These are phyloP conservation scores for Boletales sp. DNA, from an alignment of 768 basidiomycete species.

Conservation along the genomic window DNA sequence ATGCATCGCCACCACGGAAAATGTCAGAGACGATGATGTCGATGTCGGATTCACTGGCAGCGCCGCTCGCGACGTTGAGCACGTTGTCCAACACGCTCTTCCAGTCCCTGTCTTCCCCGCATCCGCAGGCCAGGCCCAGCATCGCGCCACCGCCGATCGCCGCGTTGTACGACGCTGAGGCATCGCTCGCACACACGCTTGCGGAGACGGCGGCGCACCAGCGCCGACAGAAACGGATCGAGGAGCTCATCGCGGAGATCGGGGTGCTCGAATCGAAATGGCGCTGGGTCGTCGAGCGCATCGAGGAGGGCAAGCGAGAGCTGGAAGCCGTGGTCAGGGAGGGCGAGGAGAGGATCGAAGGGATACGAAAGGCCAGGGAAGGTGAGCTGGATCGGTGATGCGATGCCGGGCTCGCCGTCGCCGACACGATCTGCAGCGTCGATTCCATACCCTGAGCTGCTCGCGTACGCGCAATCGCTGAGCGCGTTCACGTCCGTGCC, in stretches of 20 bases:
- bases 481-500: slow-evolving; percentile 87
- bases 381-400: slow-evolving; percentile 41
- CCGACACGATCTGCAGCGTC: slow-evolving; percentile 45
- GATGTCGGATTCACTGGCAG: slow-evolving; percentile 61
- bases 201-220: slow-evolving; percentile 69
- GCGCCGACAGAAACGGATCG: slow-evolving; percentile 70
- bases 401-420: neutral
- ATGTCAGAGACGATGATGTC: slow-evolving; percentile 10
- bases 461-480: slow-evolving; percentile 81
- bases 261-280: slow-evolving; percentile 62
- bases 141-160: slow-evolving; percentile 43
- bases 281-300: slow-evolving; percentile 61
- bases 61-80: slow-evolving; percentile 60
- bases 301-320: slow-evolving; percentile 65
- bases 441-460: slow-evolving; percentile 77
- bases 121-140: slow-evolving; percentile 30
- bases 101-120: slow-evolving; percentile 65
- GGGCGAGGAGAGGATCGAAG: slow-evolving; percentile 67
- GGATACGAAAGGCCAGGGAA: slow-evolving; percentile 68
- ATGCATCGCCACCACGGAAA: neutral
- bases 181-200: slow-evolving; percentile 61
- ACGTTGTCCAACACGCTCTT: slow-evolving; percentile 66
- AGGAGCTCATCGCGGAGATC: slow-evolving; percentile 68
- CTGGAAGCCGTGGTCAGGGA: slow-evolving; percentile 69
- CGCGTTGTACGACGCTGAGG: slow-evolving; percentile 62